Evolutionary conservation across 352 stramenopile species (phyloP).

Genomic region (Plasmopara muralis): DNA sequence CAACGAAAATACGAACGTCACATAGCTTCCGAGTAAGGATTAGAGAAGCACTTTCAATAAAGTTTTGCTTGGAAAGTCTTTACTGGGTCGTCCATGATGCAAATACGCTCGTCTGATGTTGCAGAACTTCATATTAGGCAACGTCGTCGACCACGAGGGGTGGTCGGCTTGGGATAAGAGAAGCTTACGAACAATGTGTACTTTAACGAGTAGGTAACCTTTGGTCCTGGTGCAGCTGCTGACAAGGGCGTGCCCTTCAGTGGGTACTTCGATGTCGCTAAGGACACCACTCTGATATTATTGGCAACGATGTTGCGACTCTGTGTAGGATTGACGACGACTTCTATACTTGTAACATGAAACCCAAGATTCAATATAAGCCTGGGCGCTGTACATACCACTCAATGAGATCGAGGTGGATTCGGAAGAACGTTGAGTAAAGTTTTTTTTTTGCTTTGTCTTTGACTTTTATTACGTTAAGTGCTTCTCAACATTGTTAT

Average conservation of each 20-base stretch:
- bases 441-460: no score
- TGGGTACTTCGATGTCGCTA: slow-evolving; percentile 2
- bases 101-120: slow-evolving; percentile 6
- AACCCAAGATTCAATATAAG: no score
- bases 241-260: slow-evolving; percentile 8
- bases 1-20: slow-evolving; percentile 8
- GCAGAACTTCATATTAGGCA: slow-evolving; percentile 5
- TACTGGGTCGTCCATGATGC: slow-evolving; percentile 9
- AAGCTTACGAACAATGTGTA: slow-evolving; percentile 8
- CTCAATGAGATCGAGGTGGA: no score
- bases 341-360: neutral
- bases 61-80: slow-evolving; percentile 3
- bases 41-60: slow-evolving; percentile 1
- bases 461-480: no score
- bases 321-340: slow-evolving; percentile 10
- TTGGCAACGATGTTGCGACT: slow-evolving; percentile 3
- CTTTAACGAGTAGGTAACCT: slow-evolving; percentile 14
- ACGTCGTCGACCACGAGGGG: slow-evolving; percentile 4
- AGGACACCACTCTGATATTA: slow-evolving; percentile 1
- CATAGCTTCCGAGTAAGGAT: slow-evolving; percentile 6
- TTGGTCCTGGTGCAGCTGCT: slow-evolving; percentile 1
- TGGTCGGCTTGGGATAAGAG: slow-evolving; percentile 4
- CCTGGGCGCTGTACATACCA: no score
- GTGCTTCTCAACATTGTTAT: no score
- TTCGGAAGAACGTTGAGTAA: no score